Conservation (phyloP, 148 eudicot genomes). For the Simmondsia chinensis region DNA sequence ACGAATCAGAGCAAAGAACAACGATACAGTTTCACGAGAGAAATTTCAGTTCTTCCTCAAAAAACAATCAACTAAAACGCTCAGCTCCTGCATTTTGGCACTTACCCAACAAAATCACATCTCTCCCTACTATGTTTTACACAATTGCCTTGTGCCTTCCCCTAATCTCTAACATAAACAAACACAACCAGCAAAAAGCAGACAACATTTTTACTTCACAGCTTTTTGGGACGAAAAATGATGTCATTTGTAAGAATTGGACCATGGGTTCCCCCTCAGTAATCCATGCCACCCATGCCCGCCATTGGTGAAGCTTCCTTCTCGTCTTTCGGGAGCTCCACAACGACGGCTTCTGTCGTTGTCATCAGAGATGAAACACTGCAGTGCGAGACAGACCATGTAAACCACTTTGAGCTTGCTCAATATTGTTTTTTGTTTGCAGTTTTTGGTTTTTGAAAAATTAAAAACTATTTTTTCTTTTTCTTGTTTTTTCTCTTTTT, state of each 20-base stretch:
- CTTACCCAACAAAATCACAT: conserved; percentile 23
- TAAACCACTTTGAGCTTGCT: no score
- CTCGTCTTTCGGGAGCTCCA: conserved; percentile 59
- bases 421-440: no score
- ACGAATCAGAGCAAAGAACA: no score
- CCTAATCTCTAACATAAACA: conserved; percentile 1
- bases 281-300: conserved; percentile 62
- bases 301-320: conserved; percentile 44
- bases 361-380: conserved; percentile 82
- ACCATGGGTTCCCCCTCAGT: conserved; percentile 9
- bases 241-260: conserved; percentile 22
- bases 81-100: conserved; percentile 8
- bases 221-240: conserved; percentile 24
- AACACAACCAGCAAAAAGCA: conserved; percentile 1
- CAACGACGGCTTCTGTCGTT: conserved; percentile 74
- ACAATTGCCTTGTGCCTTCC: conserved; percentile 13
- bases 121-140: conserved; percentile 16
- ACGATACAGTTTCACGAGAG: no score
- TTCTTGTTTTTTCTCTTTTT: no score
- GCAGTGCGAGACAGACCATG: no score
- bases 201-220: conserved; percentile 41
- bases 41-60: not conserved
- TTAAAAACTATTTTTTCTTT: no score
- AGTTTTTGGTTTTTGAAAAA: no score
- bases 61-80: conserved; percentile 3